Evolutionary conservation across 106 monocot genomes (phyloP), one percentile per base, ranked within the genome.

Genomic region (Dactylorhiza incarnata): DNA sequence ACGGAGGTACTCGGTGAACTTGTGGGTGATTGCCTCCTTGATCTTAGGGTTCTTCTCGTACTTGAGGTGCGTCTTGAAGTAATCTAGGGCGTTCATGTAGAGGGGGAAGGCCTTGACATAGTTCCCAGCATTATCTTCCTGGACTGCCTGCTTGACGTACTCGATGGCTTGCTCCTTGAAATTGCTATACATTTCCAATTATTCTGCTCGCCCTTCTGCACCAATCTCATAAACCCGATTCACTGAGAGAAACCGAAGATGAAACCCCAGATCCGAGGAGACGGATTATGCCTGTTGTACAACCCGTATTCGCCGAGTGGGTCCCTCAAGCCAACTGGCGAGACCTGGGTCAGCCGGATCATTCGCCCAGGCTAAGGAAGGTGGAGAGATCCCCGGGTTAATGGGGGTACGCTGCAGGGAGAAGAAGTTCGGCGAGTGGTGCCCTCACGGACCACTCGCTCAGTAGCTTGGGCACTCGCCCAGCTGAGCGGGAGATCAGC

Each of bases 111-210:
- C 91, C 80, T 91, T 91, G 24, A 84, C 88, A 68, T 91, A 91
- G 88, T 91, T 91, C 63, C 91, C 88, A 9, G 86, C 91, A 79
- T 88, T 92, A 84, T 88, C 91, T 62, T 88, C 91, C 74, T 88
- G 86, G 19, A 92, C 88, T n/a, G 91, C 88, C 71, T 88, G 91
- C 77, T 83, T 92, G 81, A 92, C 91, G 82, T 86, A 92, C 88
- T 88, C 91, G 84, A 92, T 92, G 78, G 91, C 91, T 80, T 92
- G 91, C 79, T 92, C 91, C 78, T 92, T 91, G 79, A 86, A 82
- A 69, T 86, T 82, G 76, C 76, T 79, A 62, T 82, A 86, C 86
- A 86, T 86, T 79, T 50, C 61, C 61, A 17, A 23, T 4, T 58
- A 12, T 13, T 48, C 10, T 65, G n/a, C 7, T 29, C 6, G 9